Evolutionary conservation across 2,329 filamentous ascomycete genomes (phyloP).

Genomic region (Fusarium graminum): DNA sequence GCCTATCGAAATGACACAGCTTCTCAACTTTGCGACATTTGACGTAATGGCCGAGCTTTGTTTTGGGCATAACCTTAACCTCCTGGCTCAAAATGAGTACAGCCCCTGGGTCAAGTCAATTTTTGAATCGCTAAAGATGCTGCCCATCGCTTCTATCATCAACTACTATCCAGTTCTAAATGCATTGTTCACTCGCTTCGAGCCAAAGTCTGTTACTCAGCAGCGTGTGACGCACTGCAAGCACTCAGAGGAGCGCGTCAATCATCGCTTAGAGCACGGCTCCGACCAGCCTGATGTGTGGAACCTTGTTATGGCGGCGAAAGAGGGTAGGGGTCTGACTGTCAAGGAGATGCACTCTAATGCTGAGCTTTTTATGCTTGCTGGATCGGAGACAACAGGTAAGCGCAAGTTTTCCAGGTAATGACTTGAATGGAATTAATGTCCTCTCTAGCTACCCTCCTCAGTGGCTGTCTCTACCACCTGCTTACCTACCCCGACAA

Average conservation of each 20-base stretch:
- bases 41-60: slow-evolving; percentile 48
- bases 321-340: slow-evolving; percentile 26
- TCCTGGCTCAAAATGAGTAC: slow-evolving; percentile 42
- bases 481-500: slow-evolving; percentile 4
- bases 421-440: neutral
- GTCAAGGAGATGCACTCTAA: slow-evolving; percentile 29
- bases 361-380: slow-evolving; percentile 27
- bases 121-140: slow-evolving; percentile 32
- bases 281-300: slow-evolving; percentile 30
- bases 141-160: slow-evolving; percentile 4
- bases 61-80: slow-evolving; percentile 47
- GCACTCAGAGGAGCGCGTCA: slow-evolving; percentile 16
- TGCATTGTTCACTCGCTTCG: neutral
- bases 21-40: slow-evolving; percentile 46
- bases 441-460: neutral
- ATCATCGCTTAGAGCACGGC: slow-evolving; percentile 7
- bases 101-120: slow-evolving; percentile 48
- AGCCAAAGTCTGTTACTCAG: slow-evolving; percentile 14
- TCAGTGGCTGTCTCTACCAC: slow-evolving; percentile 15
- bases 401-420: rapidly evolving
- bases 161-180: slow-evolving; percentile 25
- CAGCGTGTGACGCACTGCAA: slow-evolving; percentile 22
- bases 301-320: slow-evolving; percentile 20
- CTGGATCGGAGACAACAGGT: slow-evolving; percentile 32
- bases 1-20: slow-evolving; percentile 12